Conservation (phyloP, 2,329 filamentous ascomycete genomes). For the Ceratocystis cubensis region DNA sequence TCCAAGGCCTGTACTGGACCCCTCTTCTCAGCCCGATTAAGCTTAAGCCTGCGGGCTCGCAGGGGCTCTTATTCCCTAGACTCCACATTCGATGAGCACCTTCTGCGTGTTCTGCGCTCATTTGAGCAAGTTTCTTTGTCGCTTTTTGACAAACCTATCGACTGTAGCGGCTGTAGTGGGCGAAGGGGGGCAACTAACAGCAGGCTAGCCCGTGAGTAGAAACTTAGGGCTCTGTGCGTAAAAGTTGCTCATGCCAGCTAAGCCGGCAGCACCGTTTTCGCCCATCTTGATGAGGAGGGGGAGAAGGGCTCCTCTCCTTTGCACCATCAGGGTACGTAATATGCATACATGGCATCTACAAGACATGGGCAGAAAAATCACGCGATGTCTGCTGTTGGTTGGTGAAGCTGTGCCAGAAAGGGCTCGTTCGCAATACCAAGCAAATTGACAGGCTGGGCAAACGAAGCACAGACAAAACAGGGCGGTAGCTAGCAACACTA, state of each 20-base stretch:
- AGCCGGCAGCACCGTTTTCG: background rate
- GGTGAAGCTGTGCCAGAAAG: background rate
- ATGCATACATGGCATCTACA: background rate
- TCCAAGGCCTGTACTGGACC: background rate
- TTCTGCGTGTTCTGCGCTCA: background rate
- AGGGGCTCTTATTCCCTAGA: background rate
- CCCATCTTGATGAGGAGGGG: background rate
- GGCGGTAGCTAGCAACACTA: background rate
- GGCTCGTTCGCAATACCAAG: conserved; percentile 6
- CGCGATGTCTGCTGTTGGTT: background rate
- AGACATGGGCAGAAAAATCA: background rate
- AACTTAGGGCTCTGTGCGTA: conserved; percentile 10
- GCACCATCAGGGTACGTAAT: background rate
- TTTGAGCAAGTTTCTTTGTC: conserved; percentile 11
- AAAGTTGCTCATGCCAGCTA: conserved; percentile 9
- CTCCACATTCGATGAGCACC: conserved; percentile 4
- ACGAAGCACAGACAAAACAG: conserved; percentile 4
- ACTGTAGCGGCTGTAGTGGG: background rate
- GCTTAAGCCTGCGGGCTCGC: background rate
- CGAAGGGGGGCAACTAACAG: background rate
- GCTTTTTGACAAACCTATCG: background rate
- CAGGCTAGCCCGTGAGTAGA: background rate
- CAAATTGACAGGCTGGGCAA: conserved; percentile 5
- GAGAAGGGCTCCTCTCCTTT: background rate
- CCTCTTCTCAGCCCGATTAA: background rate